Conservation (phyloP, 495 filamentous ascomycete species). For the Astrocystis sublimbata region DNA sequence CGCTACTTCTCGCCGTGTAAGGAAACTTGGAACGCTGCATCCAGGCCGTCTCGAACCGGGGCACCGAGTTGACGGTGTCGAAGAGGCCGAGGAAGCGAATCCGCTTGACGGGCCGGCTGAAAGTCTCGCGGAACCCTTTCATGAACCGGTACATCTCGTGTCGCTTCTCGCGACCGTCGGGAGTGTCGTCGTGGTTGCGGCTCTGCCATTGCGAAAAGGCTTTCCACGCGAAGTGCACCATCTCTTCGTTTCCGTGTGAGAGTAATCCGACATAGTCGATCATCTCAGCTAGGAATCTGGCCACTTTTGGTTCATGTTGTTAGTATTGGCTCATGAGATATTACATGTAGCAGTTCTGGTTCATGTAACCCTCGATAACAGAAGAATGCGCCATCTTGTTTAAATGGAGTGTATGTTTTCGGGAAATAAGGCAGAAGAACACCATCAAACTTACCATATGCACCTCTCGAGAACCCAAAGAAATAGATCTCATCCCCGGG, state of each 20-base stretch:
- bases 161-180: constrained; percentile 56
- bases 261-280: constrained; percentile 79
- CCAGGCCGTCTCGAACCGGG: constrained; percentile 80
- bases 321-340: not conserved
- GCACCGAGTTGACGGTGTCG: constrained; percentile 81
- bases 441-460: constrained; percentile 50
- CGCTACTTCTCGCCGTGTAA: constrained; percentile 77
- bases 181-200: constrained; percentile 58
- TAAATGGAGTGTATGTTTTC: not conserved
- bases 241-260: constrained; percentile 82
- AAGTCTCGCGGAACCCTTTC: constrained; percentile 83
- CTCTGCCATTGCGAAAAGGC: constrained; percentile 85
- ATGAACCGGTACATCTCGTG: constrained; percentile 70
- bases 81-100: constrained; percentile 73
- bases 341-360: not conserved
- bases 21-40: constrained; percentile 82
- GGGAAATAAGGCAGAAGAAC: not conserved
- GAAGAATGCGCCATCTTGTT: not conserved
- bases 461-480: constrained; percentile 82
- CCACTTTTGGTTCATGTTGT: constrained; percentile 47
- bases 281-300: constrained; percentile 85
- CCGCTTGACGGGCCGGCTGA: constrained; percentile 72
- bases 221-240: constrained; percentile 84
- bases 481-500: constrained; percentile 79
- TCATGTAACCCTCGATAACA: not conserved